Evolutionary conservation across 2,329 filamentous ascomycete genomes (phyloP), one percentile per base, ranked within the genome.

Genomic region (Penicillium sumatraense): DNA sequence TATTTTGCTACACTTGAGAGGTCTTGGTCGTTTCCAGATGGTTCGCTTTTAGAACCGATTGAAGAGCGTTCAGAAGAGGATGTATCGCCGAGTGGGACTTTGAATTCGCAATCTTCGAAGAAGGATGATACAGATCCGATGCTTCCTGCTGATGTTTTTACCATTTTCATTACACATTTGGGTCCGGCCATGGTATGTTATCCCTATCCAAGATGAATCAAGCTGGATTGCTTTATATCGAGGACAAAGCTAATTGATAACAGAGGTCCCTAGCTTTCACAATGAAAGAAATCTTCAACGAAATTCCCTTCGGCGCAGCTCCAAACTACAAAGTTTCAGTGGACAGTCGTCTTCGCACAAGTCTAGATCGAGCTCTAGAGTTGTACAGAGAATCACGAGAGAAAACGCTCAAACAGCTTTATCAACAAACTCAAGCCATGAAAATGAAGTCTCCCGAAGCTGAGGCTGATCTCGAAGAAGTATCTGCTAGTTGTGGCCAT

Each of bases 401-500:
- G 53, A 85, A 89, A 46, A 92, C 95, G 0, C 78, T 99, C 6
- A 82, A 87, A 53, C 83, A 89, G 54, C 81, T 99, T 1, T 98
- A 99, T 73, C 86, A 84, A 59, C 89, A 85, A 49, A 91, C 92
- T 57, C 87, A 92, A 64, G 80, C 92, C 35, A 85, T 70, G 58
- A 64, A 85, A 54, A 80, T 86, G 3, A 83, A 86, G 45, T 87
- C 89, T 0, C 82, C 91, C 49, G 89, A 89, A 58, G 83, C 93
- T 8, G 89, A 96, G 68, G 95, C 93, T 2, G 95, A 98, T 72
- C 92, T 96, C 54, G 95, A 99, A 72, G 95, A 99, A 73, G 93
- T 98, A 10, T 93, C 93, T 36, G 93, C 95, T n/a, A 96, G 93
- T 53, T 99, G 95, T 68, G 93, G 95, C 0, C 93, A 98, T 74